phyloP scores from a whole-genome alignment of 441 rosid genomes.

The Populus hybrid region DNA sequence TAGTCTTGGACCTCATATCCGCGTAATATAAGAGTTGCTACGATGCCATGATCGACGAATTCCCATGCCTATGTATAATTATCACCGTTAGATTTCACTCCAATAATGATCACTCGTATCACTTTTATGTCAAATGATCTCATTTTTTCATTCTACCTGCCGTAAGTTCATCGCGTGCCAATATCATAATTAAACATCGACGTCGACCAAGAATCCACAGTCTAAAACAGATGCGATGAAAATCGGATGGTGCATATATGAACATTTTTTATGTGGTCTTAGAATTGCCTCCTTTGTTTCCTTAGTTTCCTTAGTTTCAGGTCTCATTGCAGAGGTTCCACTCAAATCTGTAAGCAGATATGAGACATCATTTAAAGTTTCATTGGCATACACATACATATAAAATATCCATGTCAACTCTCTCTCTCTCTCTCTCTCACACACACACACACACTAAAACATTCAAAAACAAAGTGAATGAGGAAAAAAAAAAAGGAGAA shows the following conservation, averaged over 20 bases:
- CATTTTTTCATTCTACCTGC: background rate
- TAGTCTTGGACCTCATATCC: background rate
- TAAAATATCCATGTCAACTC: background rate
- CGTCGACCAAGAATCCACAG: conserved; percentile 5
- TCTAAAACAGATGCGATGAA: background rate
- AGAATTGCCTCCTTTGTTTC: conserved; percentile 22
- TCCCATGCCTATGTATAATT: background rate
- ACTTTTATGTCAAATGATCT: background rate
- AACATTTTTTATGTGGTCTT: conserved; percentile 7
- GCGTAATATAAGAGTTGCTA: too few relatives aligned
- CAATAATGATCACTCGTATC: background rate
- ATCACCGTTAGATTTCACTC: background rate
- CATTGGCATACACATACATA: conserved; percentile 8
- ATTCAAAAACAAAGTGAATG: background rate
- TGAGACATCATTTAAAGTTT: conserved; percentile 15
- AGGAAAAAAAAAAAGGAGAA: background rate
- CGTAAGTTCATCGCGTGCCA: background rate
- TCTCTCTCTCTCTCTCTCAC: background rate
- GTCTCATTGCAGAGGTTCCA: conserved; percentile 18
- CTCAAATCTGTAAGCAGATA: conserved; percentile 6
- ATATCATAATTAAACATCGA: background rate
- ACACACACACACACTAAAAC: background rate
- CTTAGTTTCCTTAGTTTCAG: conserved; percentile 1
- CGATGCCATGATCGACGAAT: background rate
- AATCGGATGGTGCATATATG: background rate